Base-by-base conservation (phyloP, 2,329 filamentous ascomycete species). In the Pezicula carpinea region DNA sequence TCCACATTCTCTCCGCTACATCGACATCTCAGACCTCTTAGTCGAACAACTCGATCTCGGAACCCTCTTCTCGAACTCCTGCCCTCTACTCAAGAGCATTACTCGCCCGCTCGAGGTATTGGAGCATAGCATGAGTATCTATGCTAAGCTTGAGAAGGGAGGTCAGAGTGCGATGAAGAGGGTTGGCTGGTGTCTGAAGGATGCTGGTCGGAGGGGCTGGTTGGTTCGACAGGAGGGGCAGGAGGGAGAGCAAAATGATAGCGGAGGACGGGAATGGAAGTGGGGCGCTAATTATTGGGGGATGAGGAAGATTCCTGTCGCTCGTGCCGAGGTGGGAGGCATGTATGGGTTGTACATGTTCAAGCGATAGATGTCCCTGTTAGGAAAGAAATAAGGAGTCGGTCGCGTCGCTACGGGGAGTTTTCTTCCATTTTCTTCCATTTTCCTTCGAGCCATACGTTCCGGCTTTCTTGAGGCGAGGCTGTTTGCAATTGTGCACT, bases 211-310 rank as follows among this genome's bases (percentile, higher is more conserved):
- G 60, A 69, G 81, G 41, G 75, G 79, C 63, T 77, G 85, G 85
- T 63, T 91, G 65, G 85, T 90, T 53, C 57, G 71, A 54, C 67
- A 72, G 59, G 39, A 53, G 55, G 42, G 55, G 55, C 46, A 50
- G 49, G 23, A 43, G 47, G 18, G 41, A 7, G 43, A 51, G 13
- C 41, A 53, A 5, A 52, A 57, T 1, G 80, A 85, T 61, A 77
- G 83, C 55, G 81, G 81, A 2, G 66, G 70, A 39, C 72, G 83
- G 26, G 69, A 71, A 59, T 93, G 88, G 88, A 93, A 93, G 72
- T 86, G 89, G 84, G 88, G 88, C 26, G 87, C 87, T 41, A 79
- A 81, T 57, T 87, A 82, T 69, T 92, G 88, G 88, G 88, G 88
- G 32, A 90, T 90, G 82, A 77, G 86, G 53, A 93, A 81, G 63